phyloP scores from a whole-genome alignment of 2,329 filamentous ascomycete species.

The Aspergillus cejpii region DNA sequence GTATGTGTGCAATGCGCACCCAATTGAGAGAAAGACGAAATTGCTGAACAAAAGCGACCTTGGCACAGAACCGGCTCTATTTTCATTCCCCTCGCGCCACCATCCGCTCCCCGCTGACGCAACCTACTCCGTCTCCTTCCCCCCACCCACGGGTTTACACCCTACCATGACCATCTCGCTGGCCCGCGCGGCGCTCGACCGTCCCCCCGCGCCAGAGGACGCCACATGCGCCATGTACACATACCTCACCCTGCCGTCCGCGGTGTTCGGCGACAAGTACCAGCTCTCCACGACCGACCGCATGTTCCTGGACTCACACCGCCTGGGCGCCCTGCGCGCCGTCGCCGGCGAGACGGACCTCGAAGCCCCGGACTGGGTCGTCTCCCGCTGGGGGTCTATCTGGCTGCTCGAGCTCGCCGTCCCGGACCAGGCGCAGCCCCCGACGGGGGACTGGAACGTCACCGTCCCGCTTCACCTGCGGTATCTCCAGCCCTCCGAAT shows the following conservation, averaged over 20 bases:
- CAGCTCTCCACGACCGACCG: conserved; percentile 56
- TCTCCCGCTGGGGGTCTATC: conserved; percentile 69
- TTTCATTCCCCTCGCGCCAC: conserved; percentile 78
- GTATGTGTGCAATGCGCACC: conserved; percentile 33
- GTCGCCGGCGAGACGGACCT: conserved; percentile 75
- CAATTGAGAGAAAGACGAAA: not conserved
- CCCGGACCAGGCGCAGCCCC: conserved; percentile 32
- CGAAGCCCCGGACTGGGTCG: conserved; percentile 79
- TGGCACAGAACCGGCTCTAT: conserved; percentile 62
- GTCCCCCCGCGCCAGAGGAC: conserved; percentile 42
- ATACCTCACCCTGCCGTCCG: conserved; percentile 73
- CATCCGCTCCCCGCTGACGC: conserved; percentile 47
- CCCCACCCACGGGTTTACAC: conserved; percentile 72
- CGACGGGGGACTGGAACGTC: conserved; percentile 28
- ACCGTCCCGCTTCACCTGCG: conserved; percentile 75
- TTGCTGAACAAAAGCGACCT: conserved; percentile 10
- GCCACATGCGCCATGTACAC: conserved; percentile 66
- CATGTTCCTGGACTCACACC: conserved; percentile 73
- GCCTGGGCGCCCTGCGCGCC: conserved; percentile 61
- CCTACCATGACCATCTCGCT: conserved; percentile 68
- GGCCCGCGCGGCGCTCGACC: conserved; percentile 45
- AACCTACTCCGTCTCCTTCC: conserved; percentile 58
- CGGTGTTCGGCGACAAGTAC: conserved; percentile 80
- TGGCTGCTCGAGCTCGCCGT: conserved; percentile 67
- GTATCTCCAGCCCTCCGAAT: conserved; percentile 61